A percentile compares a stretch with the other conserved stretches of the same genome.
Evolutionary conservation across 2,329 filamentous ascomycete genomes (phyloP).

Genomic region (Fusarium sp.): DNA sequence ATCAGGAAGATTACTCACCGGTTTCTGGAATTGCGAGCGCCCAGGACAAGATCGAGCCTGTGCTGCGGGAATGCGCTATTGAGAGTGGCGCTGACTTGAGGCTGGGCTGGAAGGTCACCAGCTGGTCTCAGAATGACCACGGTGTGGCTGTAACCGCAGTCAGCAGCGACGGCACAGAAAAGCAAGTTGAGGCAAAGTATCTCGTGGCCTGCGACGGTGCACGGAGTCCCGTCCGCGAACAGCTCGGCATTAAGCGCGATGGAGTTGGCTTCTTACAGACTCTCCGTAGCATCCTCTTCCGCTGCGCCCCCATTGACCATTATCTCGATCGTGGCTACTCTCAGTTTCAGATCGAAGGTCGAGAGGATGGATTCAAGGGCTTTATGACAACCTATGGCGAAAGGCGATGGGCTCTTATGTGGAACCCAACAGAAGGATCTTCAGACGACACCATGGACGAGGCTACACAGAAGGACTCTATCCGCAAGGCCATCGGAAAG

Average conservation of each 20-base stretch:
- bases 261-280: conserved; percentile 48
- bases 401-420: conserved; percentile 40
- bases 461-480: conserved; percentile 9
- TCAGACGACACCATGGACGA: conserved; percentile 8
- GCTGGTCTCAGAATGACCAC: conserved; percentile 36
- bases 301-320: conserved; percentile 42
- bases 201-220: conserved; percentile 55
- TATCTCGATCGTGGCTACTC: conserved; percentile 48
- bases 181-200: conserved; percentile 48
- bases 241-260: conserved; percentile 43
- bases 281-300: conserved; percentile 52
- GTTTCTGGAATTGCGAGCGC: conserved; percentile 47
- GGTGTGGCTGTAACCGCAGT: conserved; percentile 12
- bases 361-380: conserved; percentile 41
- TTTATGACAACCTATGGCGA: conserved; percentile 42
- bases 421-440: conserved; percentile 10
- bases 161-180: conserved; percentile 11
- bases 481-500: conserved; percentile 27
- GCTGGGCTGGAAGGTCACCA: conserved; percentile 48
- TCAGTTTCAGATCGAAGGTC: conserved; percentile 48
- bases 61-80: conserved; percentile 49
- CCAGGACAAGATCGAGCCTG: conserved; percentile 55
- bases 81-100: conserved; percentile 50
- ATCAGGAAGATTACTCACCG: conserved; percentile 15
- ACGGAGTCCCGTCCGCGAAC: conserved; percentile 42